A percentile compares a stretch with the other conserved stretches of the same genome.
Conservation (phyloP, 2,329 filamentous ascomycete genomes). For the Aureobasidium sp. region DNA sequence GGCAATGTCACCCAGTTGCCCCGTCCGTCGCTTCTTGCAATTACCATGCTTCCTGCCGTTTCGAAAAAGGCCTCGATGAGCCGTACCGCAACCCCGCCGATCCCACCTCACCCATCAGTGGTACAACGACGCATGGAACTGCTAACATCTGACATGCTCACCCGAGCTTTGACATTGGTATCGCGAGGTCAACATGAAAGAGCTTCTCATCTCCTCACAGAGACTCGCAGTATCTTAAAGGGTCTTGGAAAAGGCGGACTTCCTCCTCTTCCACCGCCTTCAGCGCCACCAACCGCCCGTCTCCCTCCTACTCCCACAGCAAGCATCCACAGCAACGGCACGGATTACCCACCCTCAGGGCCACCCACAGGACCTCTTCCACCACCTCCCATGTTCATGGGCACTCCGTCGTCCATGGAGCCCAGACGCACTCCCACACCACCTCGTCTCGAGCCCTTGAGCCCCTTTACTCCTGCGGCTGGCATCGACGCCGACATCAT, state of each 20-base stretch:
- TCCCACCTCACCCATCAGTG: constrained; percentile 88
- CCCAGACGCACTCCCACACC: constrained; percentile 34
- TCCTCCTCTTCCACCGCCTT: constrained; percentile 62
- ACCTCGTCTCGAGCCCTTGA: constrained; percentile 26
- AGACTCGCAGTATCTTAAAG: constrained; percentile 91
- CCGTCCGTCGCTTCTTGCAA: constrained; percentile 81
- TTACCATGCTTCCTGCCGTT: constrained; percentile 77
- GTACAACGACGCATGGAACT: constrained; percentile 97
- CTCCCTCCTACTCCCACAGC: constrained; percentile 28
- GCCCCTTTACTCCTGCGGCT: constrained; percentile 49
- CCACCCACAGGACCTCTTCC: constrained; percentile 11
- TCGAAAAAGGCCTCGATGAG: constrained; percentile 24
- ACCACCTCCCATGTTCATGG: constrained; percentile 13
- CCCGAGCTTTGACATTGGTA: constrained; percentile 80
- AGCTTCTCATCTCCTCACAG: constrained; percentile 81
- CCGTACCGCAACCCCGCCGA: constrained; percentile 57
- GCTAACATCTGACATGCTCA: constrained; percentile 95
- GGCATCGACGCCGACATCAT: constrained; percentile 82
- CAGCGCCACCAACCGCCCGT: constrained; percentile 27
- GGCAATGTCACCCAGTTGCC: constrained; percentile 78
- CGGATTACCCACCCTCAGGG: background rate
- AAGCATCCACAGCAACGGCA: constrained; percentile 13
- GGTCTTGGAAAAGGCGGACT: constrained; percentile 91
- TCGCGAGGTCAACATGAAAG: constrained; percentile 88
- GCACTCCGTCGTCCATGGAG: constrained; percentile 10